Conservation (phyloP, 805 yeast species). For the Zygosaccharomyces gambellarensis region DNA sequence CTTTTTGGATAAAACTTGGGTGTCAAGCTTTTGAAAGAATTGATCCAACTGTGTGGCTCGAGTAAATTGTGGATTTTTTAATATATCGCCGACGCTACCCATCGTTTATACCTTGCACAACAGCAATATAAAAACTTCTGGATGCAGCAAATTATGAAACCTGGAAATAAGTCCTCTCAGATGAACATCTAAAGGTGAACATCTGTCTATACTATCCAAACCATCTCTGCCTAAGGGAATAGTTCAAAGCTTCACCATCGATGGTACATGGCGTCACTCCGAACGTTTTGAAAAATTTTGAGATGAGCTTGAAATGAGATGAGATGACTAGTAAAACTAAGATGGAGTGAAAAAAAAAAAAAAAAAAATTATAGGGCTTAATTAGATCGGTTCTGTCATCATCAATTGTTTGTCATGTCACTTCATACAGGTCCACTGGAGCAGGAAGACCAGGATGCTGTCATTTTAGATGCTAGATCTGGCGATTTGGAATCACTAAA, state of each 20-base stretch:
- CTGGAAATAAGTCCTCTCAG: not conserved
- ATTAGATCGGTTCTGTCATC: not conserved
- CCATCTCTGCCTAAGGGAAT: not conserved
- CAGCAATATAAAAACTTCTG: not conserved
- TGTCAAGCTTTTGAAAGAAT: slow-evolving; percentile 24
- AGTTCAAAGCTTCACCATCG: not conserved
- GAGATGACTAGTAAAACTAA: slow-evolving; percentile 7
- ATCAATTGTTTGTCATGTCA: slow-evolving; percentile 17
- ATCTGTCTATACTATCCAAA: not conserved
- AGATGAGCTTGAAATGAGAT: slow-evolving; percentile 5
- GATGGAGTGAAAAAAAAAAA: not conserved
- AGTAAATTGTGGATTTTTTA: slow-evolving; percentile 30
- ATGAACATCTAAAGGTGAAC: not conserved
- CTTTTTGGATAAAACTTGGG: slow-evolving; percentile 16
- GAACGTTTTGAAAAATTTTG: slow-evolving; percentile 9
- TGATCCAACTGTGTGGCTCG: slow-evolving; percentile 34
- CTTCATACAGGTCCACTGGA: slow-evolving; percentile 35
- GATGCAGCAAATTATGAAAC: not conserved
- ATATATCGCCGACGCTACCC: slow-evolving; percentile 1
- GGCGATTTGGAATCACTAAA: slow-evolving; percentile 78
- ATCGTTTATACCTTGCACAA: not conserved
- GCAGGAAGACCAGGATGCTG: slow-evolving; percentile 78
- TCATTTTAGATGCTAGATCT: slow-evolving; percentile 76
- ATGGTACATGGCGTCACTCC: slow-evolving; percentile 6
- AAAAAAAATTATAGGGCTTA: not conserved